These are phyloP conservation scores for Narthecium ossifragum DNA, from an alignment of 106 monocot genomes.

Conservation along the genomic window DNA sequence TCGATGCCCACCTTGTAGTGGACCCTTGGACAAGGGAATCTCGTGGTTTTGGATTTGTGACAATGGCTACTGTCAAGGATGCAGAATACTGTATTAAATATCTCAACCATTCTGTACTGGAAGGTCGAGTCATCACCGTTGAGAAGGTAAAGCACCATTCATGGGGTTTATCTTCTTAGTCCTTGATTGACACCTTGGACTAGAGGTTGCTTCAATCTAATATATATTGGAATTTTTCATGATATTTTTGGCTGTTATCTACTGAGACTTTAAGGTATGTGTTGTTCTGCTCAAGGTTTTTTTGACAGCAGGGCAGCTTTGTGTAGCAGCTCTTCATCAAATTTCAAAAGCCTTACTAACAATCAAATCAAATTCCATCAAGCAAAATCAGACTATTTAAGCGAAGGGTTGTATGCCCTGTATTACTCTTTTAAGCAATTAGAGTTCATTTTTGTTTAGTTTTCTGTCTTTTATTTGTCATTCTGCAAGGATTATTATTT, in stretches of 20 bases:
- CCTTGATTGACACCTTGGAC: too few species aligned
- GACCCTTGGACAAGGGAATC: constrained; percentile 85
- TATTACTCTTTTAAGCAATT: constrained; percentile 24
- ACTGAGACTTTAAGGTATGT: constrained; percentile 32
- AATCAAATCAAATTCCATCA: constrained; percentile 50
- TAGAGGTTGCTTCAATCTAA: too few species aligned
- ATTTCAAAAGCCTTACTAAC: constrained; percentile 54
- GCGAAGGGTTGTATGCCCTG: constrained; percentile 68
- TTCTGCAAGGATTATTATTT: neutral
- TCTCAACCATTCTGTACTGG: constrained; percentile 65
- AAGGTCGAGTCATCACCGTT: constrained; percentile 90
- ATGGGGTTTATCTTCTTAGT: too few species aligned
- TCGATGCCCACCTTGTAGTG: constrained; percentile 63
- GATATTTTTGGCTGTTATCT: constrained; percentile 6
- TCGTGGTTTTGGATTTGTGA: constrained; percentile 92
- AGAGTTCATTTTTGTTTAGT: neutral
- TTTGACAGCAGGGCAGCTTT: constrained; percentile 60
- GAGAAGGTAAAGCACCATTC: constrained; percentile 56
- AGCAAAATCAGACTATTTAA: constrained; percentile 29
- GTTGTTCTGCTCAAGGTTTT: constrained; percentile 37
- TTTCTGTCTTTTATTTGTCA: neutral
- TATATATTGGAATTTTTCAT: too few species aligned
- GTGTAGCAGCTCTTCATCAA: constrained; percentile 70
- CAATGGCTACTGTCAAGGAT: constrained; percentile 52
- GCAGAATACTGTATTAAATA: constrained; percentile 76